Evolutionary conservation across 2,329 filamentous ascomycete genomes (phyloP).

Genomic region (Phialocephala sp.): DNA sequence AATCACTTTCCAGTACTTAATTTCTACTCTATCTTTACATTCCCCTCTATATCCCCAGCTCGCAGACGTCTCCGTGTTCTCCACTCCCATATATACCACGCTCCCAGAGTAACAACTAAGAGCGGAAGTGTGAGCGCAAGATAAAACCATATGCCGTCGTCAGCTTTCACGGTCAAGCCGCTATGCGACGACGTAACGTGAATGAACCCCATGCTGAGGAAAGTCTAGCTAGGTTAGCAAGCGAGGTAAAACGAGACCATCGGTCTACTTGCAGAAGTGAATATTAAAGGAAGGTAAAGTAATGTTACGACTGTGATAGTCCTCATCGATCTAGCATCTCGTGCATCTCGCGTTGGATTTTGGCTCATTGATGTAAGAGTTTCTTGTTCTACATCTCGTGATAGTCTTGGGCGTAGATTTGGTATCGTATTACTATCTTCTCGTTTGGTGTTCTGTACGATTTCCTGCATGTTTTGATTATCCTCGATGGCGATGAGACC

Average conservation of each 20-base stretch:
- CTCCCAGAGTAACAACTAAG: neutral
- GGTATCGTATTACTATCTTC: neutral
- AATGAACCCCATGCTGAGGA: conserved; percentile 5
- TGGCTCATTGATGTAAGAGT: neutral
- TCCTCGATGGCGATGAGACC: neutral
- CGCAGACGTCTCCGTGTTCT: neutral
- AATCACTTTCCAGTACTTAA: no score
- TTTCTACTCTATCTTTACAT: conserved; percentile 1
- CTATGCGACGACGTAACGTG: neutral
- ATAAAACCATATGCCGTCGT: conserved; percentile 2
- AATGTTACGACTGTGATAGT: neutral
- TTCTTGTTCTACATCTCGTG: neutral
- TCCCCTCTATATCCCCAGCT: neutral
- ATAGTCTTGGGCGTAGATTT: neutral
- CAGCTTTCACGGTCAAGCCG: neutral
- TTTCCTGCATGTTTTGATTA: neutral
- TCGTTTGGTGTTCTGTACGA: neutral
- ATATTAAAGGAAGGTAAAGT: neutral
- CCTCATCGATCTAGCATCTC: neutral
- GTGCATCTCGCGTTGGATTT: neutral
- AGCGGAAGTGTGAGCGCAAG: conserved; percentile 6
- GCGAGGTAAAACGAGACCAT: neutral
- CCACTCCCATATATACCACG: neutral
- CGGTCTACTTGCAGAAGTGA: neutral
- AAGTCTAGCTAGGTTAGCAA: neutral